These are phyloP conservation scores for Ustilago curta DNA, from an alignment of 1,284 basidiomycete genomes.

Conservation along the genomic window DNA sequence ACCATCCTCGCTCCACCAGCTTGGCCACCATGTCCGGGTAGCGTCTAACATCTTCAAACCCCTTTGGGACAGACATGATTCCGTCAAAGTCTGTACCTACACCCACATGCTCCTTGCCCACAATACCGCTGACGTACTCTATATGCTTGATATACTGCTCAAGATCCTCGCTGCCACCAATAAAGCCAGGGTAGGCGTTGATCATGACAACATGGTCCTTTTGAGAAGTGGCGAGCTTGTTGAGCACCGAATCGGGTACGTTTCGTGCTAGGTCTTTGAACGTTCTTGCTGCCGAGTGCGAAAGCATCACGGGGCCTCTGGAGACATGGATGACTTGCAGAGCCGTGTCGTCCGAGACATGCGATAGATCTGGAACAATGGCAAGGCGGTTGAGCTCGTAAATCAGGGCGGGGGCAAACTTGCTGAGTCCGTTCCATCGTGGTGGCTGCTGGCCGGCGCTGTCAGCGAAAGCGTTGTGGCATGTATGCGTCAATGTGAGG, in stretches of 20 bases:
- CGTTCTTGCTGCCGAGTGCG: conserved; percentile 36
- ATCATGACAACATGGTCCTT: conserved; percentile 51
- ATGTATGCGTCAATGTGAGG: conserved; percentile 47
- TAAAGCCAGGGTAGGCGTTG: conserved; percentile 50
- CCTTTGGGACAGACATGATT: conserved; percentile 30
- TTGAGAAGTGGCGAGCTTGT: conserved; percentile 14
- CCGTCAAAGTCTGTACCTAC: conserved; percentile 54
- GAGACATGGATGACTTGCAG: conserved; percentile 36
- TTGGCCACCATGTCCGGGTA: conserved; percentile 40
- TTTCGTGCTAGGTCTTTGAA: conserved; percentile 34
- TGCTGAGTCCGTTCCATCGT: conserved; percentile 45
- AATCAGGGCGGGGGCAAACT: conserved; percentile 31
- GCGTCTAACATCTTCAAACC: conserved; percentile 39
- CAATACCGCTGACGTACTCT: conserved; percentile 30
- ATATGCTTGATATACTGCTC: conserved; percentile 37
- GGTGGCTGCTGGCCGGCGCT: conserved; percentile 32
- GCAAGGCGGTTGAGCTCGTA: conserved; percentile 45
- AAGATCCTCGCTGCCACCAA: conserved; percentile 45
- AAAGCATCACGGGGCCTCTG: conserved; percentile 47
- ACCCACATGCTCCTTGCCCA: conserved; percentile 41
- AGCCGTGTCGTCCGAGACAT: conserved; percentile 46
- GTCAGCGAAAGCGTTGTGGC: conserved; percentile 50
- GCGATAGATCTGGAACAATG: conserved; percentile 50
- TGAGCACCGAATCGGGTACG: conserved; percentile 39
- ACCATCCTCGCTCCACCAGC: conserved; percentile 37